These are phyloP conservation scores for Hypoxylon sp. DNA, from an alignment of 2,329 filamentous ascomycete species.

Conservation along the genomic window DNA sequence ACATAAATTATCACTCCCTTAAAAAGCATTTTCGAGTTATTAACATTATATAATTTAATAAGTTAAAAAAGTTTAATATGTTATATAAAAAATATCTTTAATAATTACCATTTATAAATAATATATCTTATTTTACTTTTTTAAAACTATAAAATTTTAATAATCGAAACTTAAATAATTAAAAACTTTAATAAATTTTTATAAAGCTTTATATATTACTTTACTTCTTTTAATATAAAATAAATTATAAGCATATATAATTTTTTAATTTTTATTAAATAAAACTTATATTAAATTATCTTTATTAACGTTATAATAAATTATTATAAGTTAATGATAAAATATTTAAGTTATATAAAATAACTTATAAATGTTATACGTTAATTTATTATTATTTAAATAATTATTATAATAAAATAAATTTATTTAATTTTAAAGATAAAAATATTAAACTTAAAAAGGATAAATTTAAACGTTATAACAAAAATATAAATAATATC, in stretches of 20 bases:
- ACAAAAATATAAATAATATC: neutral
- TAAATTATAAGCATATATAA: neutral
- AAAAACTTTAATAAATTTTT: neutral
- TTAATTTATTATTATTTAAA: neutral
- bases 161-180: neutral
- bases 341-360: neutral
- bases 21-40: no score
- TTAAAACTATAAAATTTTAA: conserved; percentile 7
- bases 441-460: neutral
- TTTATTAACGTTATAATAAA: conserved; percentile 7
- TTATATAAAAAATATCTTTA: neutral
- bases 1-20: no score
- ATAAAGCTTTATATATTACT: neutral
- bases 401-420: neutral
- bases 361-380: neutral
- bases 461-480: neutral
- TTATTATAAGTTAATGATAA: conserved; percentile 2
- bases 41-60: no score
- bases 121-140: neutral
- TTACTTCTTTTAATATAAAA: conserved; percentile 1
- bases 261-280: neutral
- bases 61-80: no score
- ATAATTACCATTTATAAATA: neutral
- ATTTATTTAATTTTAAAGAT: neutral
- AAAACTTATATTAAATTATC: conserved; percentile 7